These are phyloP conservation scores for Borovskyia barvae DNA, from an alignment of 208 protist species.

Conservation along the genomic window DNA sequence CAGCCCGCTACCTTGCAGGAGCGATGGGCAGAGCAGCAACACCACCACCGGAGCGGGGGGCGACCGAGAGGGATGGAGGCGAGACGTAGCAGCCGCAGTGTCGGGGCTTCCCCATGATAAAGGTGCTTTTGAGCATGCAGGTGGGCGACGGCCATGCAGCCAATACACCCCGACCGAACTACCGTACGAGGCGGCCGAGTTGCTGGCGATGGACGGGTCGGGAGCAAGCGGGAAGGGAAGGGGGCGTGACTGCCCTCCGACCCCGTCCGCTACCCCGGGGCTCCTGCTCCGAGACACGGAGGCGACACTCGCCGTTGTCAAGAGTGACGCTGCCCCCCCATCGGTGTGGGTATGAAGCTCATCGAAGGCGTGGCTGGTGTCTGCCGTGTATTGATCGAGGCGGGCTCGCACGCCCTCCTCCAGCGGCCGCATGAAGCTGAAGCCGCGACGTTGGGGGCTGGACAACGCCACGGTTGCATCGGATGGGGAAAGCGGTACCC, in stretches of 20 bases:
- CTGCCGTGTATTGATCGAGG: slow-evolving; percentile 3
- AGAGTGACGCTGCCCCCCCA: neutral
- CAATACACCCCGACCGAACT: slow-evolving; percentile 21
- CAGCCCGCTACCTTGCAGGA: slow-evolving; percentile 17
- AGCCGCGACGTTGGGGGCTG: no score
- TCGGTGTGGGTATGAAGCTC: neutral
- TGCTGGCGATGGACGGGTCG: no score
- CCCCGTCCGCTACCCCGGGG: no score
- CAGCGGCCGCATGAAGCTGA: slow-evolving; percentile 1
- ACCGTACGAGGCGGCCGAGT: no score
- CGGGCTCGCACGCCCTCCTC: neutral
- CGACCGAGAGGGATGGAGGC: neutral
- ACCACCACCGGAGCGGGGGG: slow-evolving; percentile 7
- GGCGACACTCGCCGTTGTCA: neutral
- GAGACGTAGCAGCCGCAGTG: neutral
- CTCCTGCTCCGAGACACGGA: no score
- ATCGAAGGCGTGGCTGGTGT: slow-evolving; percentile 16
- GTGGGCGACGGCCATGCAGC: slow-evolving; percentile 18
- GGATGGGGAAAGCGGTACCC: no score
- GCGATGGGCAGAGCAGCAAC: slow-evolving; percentile 19
- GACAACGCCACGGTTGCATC: no score
- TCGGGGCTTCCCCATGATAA: no score
- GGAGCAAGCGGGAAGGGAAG: no score
- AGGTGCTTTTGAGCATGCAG: neutral
- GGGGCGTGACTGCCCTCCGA: no score